Evolutionary conservation across 345 rosid genomes (phyloP), one percentile per base, ranked within the genome.

Genomic region (Microcos paniculata): DNA sequence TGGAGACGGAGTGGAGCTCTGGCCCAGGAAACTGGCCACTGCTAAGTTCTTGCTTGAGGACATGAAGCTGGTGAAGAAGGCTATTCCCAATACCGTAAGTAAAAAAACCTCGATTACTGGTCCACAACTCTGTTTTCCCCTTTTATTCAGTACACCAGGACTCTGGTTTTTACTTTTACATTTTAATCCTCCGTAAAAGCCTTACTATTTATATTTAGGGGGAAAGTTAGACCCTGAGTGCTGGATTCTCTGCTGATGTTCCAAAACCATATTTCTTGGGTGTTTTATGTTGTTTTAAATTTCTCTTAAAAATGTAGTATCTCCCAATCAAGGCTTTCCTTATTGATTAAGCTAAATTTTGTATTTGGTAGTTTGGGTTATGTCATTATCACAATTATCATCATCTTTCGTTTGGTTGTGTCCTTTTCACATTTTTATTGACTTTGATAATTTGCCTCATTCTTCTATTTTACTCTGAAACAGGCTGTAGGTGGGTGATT

Each of bases 1-100:
- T 21, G 93, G 91, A n/a, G 85, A 73, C 0, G 91, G 90, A 48
- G 88, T 84, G 83, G 92, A 90, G 87, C 85, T 84, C 12, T 89
- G 90, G 92, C 95, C 88, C 38, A 84, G 95, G 76, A 87, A 84
- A 78, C 61, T 81, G 62, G 87, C 76, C 18, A 82, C 87, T 12
- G 92, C 95, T 14, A 80, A 59, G 72, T 84, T 90, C 52, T 24
- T 45, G 78, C 73, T 91, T 10, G 83, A 85, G 0, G 91, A 89
- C 74, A 88, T 87, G 90, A 87, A 88, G 61, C 10, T 23, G 45
- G 93, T 88, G 4, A 89, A 86, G 84, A 77, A 18, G 4, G 84
- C 87, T 0, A 73, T 87, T 56, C 49, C 83, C 7, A 75, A 80
- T 16, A 84, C 86, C 67, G 90, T 86, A 81, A 82, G 84, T 74